Evolutionary conservation across 345 rosid genomes (phyloP).

Genomic region (Orychophragmus violaceus): DNA sequence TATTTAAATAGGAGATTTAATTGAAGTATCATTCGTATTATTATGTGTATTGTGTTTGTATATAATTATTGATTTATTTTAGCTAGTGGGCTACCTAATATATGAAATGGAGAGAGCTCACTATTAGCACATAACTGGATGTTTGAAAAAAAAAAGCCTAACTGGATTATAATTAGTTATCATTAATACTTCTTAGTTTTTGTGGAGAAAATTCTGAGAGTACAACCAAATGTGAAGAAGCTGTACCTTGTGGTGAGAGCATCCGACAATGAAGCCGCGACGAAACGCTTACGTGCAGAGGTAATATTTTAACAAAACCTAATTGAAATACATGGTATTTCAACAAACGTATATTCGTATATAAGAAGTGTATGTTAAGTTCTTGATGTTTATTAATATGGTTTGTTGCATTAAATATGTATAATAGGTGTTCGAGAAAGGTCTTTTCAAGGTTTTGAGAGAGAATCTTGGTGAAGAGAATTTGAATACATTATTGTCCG

Average conservation of each 20-base stretch:
- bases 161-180: background rate
- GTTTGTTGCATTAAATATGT: background rate
- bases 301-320: conserved; percentile 20
- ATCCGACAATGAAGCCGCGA: conserved; percentile 54
- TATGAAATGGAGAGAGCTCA: background rate
- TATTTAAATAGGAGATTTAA: too few relatives aligned
- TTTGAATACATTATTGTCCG: background rate
- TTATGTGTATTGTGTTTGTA: background rate
- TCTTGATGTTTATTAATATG: background rate
- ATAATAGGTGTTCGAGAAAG: conserved; percentile 15
- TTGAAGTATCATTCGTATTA: background rate
- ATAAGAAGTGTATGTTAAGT: background rate
- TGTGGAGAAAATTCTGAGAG: conserved; percentile 72
- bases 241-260: conserved; percentile 77
- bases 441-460: conserved; percentile 18
- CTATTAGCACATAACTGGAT: background rate
- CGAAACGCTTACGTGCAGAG: conserved; percentile 60
- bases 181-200: conserved; percentile 55
- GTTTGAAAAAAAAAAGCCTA: too few relatives aligned
- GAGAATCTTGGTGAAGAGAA: conserved; percentile 22
- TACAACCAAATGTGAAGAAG: conserved; percentile 81
- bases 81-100: background rate
- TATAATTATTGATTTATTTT: background rate
- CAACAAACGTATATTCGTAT: background rate
- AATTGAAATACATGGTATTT: background rate